Conservation (phyloP, 2,329 filamentous ascomycete genomes). For the Penicillium vulpinum region DNA sequence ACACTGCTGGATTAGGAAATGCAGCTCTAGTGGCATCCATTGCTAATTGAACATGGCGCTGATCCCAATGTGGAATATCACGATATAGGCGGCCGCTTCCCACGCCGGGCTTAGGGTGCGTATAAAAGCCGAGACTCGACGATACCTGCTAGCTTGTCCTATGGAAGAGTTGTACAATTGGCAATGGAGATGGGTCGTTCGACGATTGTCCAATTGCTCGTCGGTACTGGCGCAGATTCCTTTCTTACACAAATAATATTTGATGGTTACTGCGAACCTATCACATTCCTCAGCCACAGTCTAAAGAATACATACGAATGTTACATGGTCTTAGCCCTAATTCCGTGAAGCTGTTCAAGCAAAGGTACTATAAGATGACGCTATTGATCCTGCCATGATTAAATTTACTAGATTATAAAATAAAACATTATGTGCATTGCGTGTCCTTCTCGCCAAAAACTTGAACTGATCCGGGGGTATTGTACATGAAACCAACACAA, state of each 20-base stretch:
- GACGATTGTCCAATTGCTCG: neutral
- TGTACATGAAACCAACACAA: slow-evolving; percentile 9
- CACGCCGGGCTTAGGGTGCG: neutral
- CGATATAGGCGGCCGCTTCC: neutral
- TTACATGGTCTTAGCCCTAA: neutral
- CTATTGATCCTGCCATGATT: neutral
- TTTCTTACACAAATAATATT: too few relatives aligned
- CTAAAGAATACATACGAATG: too few relatives aligned
- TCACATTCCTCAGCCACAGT: too few relatives aligned
- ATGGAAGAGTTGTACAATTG: neutral
- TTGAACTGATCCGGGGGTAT: slow-evolving; percentile 10
- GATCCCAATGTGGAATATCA: neutral
- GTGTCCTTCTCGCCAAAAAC: slow-evolving; percentile 5
- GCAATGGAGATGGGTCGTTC: neutral
- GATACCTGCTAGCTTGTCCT: neutral
- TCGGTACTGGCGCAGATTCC: neutral
- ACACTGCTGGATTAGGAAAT: neutral
- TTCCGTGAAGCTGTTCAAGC: neutral
- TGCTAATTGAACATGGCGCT: too few relatives aligned
- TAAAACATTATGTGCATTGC: slow-evolving; percentile 7
- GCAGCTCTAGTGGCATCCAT: neutral
- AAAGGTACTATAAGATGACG: neutral
- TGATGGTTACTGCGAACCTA: too few relatives aligned
- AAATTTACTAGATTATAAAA: neutral
- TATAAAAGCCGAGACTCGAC: neutral